phyloP scores from a whole-genome alignment of 2,329 filamentous ascomycete genomes.

The Alternaria triticina region DNA sequence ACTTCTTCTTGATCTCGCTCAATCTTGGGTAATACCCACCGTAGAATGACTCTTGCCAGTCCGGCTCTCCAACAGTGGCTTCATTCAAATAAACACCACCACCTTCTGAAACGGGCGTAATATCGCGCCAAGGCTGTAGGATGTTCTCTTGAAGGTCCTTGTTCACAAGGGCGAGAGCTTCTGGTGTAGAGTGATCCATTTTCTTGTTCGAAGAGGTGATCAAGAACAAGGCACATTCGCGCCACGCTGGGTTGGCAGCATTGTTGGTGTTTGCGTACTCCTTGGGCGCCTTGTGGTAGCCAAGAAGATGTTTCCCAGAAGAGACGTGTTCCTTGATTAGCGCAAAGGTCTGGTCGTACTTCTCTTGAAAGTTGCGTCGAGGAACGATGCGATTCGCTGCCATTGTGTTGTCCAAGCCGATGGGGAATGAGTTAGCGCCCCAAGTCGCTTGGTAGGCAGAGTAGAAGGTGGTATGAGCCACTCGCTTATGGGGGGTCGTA shows the following conservation, averaged over 20 bases:
- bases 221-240: conserved; percentile 22
- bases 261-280: conserved; percentile 23
- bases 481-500: conserved; percentile 28
- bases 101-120: conserved; percentile 13
- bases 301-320: conserved; percentile 14
- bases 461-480: conserved; percentile 21
- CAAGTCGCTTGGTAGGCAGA: conserved; percentile 30
- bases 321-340: conserved; percentile 51
- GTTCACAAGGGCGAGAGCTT: conserved; percentile 14
- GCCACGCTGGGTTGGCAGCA: conserved; percentile 29
- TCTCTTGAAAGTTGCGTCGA: conserved; percentile 29
- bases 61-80: conserved; percentile 41
- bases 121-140: conserved; percentile 20
- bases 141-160: conserved; percentile 17
- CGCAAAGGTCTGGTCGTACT: conserved; percentile 23
- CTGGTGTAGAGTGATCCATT: conserved; percentile 8
- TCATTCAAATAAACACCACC: conserved; percentile 43
- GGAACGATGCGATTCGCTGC: conserved; percentile 40
- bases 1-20: conserved; percentile 27
- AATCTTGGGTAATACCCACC: conserved; percentile 28
- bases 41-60: conserved; percentile 46
- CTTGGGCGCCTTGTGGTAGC: conserved; percentile 23
- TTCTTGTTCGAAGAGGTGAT: conserved; percentile 8
- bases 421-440: conserved; percentile 17
- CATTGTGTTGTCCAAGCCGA: conserved; percentile 30